Conservation (phyloP, 306 rosid genomes). For the Rosa multiflora region DNA sequence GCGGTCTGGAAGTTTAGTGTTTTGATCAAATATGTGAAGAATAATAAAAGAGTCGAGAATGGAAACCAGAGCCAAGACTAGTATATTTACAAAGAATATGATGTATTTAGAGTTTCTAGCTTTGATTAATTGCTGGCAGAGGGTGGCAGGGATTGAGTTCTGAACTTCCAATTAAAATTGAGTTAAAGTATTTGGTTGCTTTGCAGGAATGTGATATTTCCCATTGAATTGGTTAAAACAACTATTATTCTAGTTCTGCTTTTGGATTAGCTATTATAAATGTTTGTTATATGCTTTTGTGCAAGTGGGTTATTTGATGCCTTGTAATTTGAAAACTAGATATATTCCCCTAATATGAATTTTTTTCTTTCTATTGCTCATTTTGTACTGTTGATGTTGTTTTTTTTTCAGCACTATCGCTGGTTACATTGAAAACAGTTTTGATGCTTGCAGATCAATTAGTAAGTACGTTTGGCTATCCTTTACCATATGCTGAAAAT, state of each 20-base stretch:
- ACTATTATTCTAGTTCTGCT: too few relatives aligned
- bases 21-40: neutral
- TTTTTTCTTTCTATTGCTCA: neutral
- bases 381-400: neutral
- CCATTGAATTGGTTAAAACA: neutral
- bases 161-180: neutral
- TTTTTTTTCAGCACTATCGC: neutral
- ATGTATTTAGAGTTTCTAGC: neutral
- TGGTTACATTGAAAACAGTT: conserved; percentile 74
- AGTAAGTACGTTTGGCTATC: conserved; percentile 45
- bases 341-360: neutral
- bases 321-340: neutral
- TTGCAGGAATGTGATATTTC: neutral
- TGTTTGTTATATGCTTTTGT: neutral
- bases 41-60: neutral
- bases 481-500: conserved; percentile 24
- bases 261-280: neutral
- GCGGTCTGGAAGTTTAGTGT: neutral
- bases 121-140: neutral
- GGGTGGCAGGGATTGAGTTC: neutral
- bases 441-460: conserved; percentile 99
- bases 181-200: neutral
- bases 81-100: neutral
- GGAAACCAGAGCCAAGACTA: neutral
- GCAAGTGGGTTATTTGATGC: neutral